Evolutionary conservation across 805 yeast genomes (phyloP).

Genomic region (Nakazawaea holstii): DNA sequence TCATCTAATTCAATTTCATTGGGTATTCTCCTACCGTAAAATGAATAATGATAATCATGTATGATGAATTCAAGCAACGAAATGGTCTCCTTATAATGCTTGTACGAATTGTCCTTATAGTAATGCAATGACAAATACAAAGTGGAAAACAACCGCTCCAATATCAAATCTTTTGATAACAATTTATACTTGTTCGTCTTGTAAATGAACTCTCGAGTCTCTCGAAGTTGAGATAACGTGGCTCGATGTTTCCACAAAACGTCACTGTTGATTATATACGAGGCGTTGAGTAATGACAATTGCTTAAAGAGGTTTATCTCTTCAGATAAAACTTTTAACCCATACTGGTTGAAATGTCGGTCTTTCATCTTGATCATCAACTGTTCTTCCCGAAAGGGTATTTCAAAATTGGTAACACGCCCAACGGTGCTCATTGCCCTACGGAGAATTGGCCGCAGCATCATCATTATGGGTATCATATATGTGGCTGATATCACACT

Average conservation of each 20-base stretch:
- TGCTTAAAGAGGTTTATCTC: neutral
- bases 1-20: neutral
- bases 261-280: constrained; percentile 3
- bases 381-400: constrained; percentile 1
- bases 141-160: neutral
- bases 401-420: neutral
- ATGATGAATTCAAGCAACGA: neutral
- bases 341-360: constrained; percentile 4
- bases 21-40: neutral
- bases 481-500: too few relatives aligned
- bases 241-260: neutral
- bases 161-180: neutral
- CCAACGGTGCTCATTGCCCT: neutral
- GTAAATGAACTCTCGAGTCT: neutral
- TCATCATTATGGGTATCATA: neutral
- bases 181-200: neutral
- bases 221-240: neutral
- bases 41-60: neutral
- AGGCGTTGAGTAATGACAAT: neutral
- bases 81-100: neutral
- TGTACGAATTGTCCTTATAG: neutral
- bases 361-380: constrained; percentile 3
- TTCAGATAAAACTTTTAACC: neutral
- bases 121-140: constrained; percentile 1
- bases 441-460: neutral